Evolutionary conservation across 257 asterid species (phyloP).

Genomic region (Primulina eburnea): DNA sequence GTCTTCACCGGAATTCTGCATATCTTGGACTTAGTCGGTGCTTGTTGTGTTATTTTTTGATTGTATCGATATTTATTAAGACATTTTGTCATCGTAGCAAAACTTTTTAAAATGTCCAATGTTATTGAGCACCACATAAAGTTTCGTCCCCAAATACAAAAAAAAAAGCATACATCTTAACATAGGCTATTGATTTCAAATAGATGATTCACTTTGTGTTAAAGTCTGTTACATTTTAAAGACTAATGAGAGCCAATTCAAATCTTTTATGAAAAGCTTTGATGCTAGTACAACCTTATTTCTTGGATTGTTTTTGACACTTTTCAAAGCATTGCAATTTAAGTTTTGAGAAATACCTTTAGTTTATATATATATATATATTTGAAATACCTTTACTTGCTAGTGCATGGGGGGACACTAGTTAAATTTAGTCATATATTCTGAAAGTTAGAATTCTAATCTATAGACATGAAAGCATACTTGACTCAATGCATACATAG

Average conservation of each 20-base stretch:
- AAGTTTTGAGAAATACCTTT: too few species aligned
- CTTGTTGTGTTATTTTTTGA: background rate
- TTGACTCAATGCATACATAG: too few species aligned
- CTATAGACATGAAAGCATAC: background rate
- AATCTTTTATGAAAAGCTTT: too few species aligned
- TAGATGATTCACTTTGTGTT: background rate
- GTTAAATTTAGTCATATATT: background rate
- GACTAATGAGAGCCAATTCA: background rate
- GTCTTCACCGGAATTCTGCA: background rate
- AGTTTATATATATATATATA: too few species aligned
- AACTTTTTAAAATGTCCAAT: too few species aligned
- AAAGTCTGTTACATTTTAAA: background rate
- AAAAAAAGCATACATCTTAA: too few species aligned
- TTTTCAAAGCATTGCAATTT: background rate
- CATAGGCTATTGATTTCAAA: background rate
- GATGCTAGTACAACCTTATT: too few species aligned
- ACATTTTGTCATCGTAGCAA: too few species aligned
- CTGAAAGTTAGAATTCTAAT: background rate
- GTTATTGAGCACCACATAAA: background rate
- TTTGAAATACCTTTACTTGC: background rate
- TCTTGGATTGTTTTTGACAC: background rate
- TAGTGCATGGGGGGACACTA: background rate
- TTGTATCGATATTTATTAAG: background rate
- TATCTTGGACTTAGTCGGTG: background rate
- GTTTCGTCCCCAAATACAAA: background rate